Evolutionary conservation across 176 grass and related monocot species (phyloP).

Genomic region (Avena insularis): DNA sequence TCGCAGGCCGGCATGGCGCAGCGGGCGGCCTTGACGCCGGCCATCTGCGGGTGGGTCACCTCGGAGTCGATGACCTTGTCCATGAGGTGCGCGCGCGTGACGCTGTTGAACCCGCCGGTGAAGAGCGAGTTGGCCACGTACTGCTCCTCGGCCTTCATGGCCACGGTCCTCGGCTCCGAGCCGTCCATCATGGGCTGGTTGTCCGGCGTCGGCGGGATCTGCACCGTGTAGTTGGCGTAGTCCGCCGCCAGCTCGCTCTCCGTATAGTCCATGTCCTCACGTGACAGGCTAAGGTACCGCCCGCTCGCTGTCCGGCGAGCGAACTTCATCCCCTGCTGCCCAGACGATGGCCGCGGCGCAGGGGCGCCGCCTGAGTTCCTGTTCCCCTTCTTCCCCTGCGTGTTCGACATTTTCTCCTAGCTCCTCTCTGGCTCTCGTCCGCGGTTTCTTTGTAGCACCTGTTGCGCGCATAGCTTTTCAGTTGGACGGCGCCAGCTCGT

Average conservation of each 20-base stretch:
- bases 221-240: constrained; percentile 97
- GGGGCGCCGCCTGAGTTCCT: constrained; percentile 48
- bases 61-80: constrained; percentile 91
- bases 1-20: constrained; percentile 94
- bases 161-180: constrained; percentile 52
- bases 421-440: neutral
- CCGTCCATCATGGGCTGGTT: constrained; percentile 89
- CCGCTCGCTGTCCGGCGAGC: constrained; percentile 88
- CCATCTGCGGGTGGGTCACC: constrained; percentile 87
- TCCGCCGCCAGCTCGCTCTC: constrained; percentile 70
- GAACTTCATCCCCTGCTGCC: constrained; percentile 78
- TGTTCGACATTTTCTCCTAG: constrained; percentile 39
- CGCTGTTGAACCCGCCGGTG: constrained; percentile 96
- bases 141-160: constrained; percentile 92
- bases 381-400: constrained; percentile 65
- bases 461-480: constrained; percentile 23
- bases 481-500: constrained; percentile 7
- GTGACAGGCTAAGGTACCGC: constrained; percentile 79
- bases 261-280: constrained; percentile 79
- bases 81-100: constrained; percentile 92
- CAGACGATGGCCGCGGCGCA: constrained; percentile 30
- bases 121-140: constrained; percentile 93
- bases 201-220: constrained; percentile 93
- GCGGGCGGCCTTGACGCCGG: constrained; percentile 59
- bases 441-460: too few species aligned